Conservation (phyloP, 176 grass and related monocot species). For the Aegilops speltoides region DNA sequence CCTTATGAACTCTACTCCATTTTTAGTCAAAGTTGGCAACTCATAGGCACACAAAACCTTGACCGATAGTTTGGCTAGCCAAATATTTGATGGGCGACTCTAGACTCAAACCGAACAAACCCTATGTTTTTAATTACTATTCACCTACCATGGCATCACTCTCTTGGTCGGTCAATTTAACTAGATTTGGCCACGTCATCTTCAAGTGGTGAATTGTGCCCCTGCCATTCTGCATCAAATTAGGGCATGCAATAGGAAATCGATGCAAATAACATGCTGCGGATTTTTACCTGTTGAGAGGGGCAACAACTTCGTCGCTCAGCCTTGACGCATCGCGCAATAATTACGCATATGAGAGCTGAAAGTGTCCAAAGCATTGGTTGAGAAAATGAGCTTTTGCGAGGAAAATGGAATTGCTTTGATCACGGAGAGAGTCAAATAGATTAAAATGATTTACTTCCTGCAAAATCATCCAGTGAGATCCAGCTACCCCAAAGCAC, state of each 20-base stretch:
- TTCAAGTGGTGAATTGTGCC: too few species aligned
- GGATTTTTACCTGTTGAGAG: conserved; percentile 41
- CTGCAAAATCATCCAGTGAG: conserved; percentile 70
- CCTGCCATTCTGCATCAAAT: conserved; percentile 29
- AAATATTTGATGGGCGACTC: too few species aligned
- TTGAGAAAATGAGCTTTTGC: background rate
- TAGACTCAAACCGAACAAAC: too few species aligned
- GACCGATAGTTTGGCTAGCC: too few species aligned
- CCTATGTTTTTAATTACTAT: background rate
- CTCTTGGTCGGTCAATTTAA: background rate
- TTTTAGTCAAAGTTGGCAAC: too few species aligned
- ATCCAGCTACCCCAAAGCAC: conserved; percentile 77
- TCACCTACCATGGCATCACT: background rate
- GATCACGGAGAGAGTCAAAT: background rate
- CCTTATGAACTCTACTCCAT: too few species aligned
- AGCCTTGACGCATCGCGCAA: conserved; percentile 67
- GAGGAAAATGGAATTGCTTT: background rate
- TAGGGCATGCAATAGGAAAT: background rate
- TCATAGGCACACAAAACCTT: too few species aligned
- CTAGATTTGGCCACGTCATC: background rate
- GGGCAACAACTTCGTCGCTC: conserved; percentile 48
- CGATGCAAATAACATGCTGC: background rate
- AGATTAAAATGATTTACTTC: background rate
- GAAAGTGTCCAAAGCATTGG: background rate
- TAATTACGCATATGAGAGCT: conserved; percentile 63